Conservation (phyloP, 78 protist species). For the Bodo saltans region DNA sequence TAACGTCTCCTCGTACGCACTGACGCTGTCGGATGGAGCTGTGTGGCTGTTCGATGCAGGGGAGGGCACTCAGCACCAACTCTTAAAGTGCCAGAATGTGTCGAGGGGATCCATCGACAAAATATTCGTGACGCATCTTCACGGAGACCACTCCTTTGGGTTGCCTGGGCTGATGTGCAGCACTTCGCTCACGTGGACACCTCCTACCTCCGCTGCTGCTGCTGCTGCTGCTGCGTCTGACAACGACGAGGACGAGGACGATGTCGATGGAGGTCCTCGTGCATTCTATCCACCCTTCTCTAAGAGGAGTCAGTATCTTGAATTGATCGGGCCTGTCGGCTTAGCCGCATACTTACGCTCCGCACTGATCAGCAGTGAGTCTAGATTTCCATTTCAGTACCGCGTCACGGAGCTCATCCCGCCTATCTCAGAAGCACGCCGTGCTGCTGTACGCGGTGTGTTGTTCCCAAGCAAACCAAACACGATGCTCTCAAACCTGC, state of each 20-base stretch:
- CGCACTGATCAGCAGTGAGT: neutral
- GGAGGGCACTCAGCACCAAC: constrained; percentile 39
- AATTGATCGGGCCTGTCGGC: constrained; percentile 41
- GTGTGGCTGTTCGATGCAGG: constrained; percentile 50
- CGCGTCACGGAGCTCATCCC: constrained; percentile 5
- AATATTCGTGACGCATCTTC: constrained; percentile 54
- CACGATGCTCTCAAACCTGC: neutral
- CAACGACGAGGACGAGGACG: too few species aligned
- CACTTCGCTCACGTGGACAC: neutral
- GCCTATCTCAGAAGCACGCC: neutral
- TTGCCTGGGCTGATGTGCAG: constrained; percentile 38
- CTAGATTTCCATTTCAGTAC: neutral
- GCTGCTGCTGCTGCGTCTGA: neutral
- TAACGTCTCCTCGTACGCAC: constrained; percentile 5
- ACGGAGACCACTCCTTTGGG: constrained; percentile 56
- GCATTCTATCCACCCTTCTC: too few species aligned
- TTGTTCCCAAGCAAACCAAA: too few species aligned
- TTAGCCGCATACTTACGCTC: constrained; percentile 24
- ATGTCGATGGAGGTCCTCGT: too few species aligned
- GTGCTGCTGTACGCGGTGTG: neutral
- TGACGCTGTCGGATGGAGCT: neutral
- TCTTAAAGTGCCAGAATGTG: neutral
- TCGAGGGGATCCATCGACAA: neutral
- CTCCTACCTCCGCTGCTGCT: neutral
- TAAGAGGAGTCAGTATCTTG: too few species aligned